Evolutionary conservation across 2,329 filamentous ascomycete genomes (phyloP), one percentile per base, ranked within the genome.

Genomic region (Myriosclerotinia curreyana): DNA sequence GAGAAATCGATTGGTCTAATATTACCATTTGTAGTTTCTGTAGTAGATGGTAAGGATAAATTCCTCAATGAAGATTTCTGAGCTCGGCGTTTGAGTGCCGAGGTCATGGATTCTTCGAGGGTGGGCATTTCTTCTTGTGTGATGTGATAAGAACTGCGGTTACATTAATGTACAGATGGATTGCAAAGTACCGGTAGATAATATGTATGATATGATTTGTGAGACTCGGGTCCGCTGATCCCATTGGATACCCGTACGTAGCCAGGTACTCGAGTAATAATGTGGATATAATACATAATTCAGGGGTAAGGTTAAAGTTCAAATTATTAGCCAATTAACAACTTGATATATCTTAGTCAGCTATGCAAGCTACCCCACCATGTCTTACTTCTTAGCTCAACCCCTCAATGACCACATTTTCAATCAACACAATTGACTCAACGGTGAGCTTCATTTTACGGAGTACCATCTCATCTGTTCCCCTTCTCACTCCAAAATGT

Each of bases 1-100:
- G 69, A 71, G 66, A 73, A 72, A 46, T 72, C 71, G 85, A 87
- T 49, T 67, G 51, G 70, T 71, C 31, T 67, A 70, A 11, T 64
- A n/a, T n/a, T n/a, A 70, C 65, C 72, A 68, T 44, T 70, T 67
- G 85, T 86, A 3, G 44, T 56, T 56, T 36, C 28, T 20, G 34
- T 62, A 5, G 49, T 58, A 60, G 42, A 51, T 25, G 62, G 28
- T 7, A 60, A 40, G 4, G 62, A 42, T 44, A 64, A 15, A 44
- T 36, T 63, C 15, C 62, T 25, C 20, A 64, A 20, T 1, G 54
- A 64, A 20, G 54, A 64, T n/a, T 64, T 64, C 22, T 60, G 62
- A 15, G 44, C 46, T 44, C 62, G 54, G 46, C 14, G 36, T 52
- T 63, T 55, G 11, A 64, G 62, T 42, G 62, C 54, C 25, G 42